These are phyloP conservation scores for Pythium plurisporium DNA, from an alignment of 352 stramenopile species.

Conservation along the genomic window DNA sequence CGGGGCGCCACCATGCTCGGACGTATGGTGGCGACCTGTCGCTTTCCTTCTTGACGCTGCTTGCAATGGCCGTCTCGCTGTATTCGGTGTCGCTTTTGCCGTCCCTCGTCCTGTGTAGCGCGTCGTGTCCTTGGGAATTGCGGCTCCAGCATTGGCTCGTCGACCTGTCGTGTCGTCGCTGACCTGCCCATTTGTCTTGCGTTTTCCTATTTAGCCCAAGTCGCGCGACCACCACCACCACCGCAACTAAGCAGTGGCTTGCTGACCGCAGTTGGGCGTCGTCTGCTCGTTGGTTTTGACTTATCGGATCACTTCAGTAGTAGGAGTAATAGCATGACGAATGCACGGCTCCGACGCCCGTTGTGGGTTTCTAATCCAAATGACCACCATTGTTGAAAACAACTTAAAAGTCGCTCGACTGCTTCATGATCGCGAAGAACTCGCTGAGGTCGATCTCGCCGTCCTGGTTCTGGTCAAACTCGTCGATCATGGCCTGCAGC, in stretches of 20 bases:
- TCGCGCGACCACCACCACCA: constrained; percentile 71
- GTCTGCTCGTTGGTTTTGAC: neutral
- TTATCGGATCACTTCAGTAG: too few species aligned
- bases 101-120: neutral
- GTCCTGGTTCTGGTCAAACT: constrained; percentile 94
- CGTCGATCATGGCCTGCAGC: constrained; percentile 92
- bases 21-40: neutral
- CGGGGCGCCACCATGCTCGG: neutral
- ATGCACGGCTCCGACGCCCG: too few species aligned
- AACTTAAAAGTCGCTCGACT: constrained; percentile 67
- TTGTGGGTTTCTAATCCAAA: too few species aligned
- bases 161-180: constrained; percentile 32
- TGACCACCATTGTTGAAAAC: neutral
- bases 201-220: constrained; percentile 44
- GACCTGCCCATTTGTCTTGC: constrained; percentile 27
- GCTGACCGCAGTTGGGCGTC: neutral
- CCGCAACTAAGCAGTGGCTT: constrained; percentile 54
- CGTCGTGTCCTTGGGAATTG: neutral
- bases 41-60: constrained; percentile 8
- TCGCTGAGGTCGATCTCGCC: constrained; percentile 89
- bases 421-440: constrained; percentile 89
- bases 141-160: constrained; percentile 11
- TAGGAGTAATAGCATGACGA: too few species aligned
- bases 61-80: constrained; percentile 18
- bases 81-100: neutral